Base-by-base conservation (phyloP, 495 filamentous ascomycete species). In the Wilcoxina mikolae region DNA sequence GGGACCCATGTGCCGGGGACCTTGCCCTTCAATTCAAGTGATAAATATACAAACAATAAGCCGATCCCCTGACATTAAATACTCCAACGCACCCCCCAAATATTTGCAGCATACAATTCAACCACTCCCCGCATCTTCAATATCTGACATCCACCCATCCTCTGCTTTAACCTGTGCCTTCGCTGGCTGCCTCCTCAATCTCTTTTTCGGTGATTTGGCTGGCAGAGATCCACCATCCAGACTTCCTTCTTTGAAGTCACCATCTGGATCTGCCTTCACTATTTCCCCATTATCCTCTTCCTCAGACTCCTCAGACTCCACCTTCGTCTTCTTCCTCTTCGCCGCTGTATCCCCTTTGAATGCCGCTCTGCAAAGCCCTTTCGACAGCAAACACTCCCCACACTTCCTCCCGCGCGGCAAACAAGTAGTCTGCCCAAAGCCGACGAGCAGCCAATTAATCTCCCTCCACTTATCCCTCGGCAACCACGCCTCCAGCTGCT, bases 371-470 rank as follows among this genome's bases (percentile, higher is more conserved):
- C 90, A 98, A 56, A 95, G 66, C 27, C 83, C 81, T 53, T 72
- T 76, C 29, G 80, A 69, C 18, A 95, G 67, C 59, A 79, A 78
- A 68, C 89, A 96, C 27, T 89, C 83, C 29, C 84, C 87, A 66
- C 89, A 95, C 51, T 75, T 76, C 33, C 83, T 71, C 1, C 83
- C 84, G 1, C 93, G 80, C 1, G 89, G 86, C 57, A 86, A 66
- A 69, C 91, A 95, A 3, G 89, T 79, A 7, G 81, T 83, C 51
- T 66, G 90, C 2, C 90, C 90, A 56, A 95, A 76, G 0, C 90
- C 90, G 41, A 96, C 90, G 47, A 96, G 74, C 67, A 95, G 68
- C 70, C 84, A 81, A 65, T 95, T 95, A 64, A 95, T 94, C 69
- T 93, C 87, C 68, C 87, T 85, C 90, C 91, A 95, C 64, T 78